A percentile compares a stretch with the other conserved stretches of the same genome.
Evolutionary conservation across 495 filamentous ascomycete species (phyloP).

Genomic region (Trichoderma virens): DNA sequence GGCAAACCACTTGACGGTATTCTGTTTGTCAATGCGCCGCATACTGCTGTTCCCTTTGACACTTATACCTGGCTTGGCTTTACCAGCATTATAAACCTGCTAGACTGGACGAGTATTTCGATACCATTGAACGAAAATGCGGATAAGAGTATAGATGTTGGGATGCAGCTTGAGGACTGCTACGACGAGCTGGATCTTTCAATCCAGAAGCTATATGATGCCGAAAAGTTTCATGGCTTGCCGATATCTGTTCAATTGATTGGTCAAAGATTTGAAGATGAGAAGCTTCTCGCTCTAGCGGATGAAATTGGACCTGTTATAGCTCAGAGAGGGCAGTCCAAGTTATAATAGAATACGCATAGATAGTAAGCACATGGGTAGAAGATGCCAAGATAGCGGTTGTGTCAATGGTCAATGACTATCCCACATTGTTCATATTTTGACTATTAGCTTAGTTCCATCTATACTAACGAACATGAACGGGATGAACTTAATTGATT

Average conservation of each 20-base stretch:
- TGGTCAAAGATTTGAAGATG: not conserved
- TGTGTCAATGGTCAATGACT: no score
- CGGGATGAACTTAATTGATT: no score
- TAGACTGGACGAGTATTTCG: not conserved
- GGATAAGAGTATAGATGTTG: not conserved
- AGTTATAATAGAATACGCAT: not conserved
- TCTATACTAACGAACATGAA: no score
- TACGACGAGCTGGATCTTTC: not conserved
- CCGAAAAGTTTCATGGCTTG: not conserved
- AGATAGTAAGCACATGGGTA: not conserved
- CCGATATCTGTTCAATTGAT: not conserved
- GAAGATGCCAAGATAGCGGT: no score
- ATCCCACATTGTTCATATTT: no score
- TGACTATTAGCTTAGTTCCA: no score
- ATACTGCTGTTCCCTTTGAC: not conserved
- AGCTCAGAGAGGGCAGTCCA: not conserved
- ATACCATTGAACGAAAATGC: not conserved
- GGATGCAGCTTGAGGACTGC: not conserved
- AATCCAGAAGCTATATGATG: not conserved
- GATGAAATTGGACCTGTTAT: not conserved
- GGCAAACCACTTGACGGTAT: not conserved
- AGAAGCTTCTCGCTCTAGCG: not conserved
- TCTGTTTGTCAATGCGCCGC: not conserved
- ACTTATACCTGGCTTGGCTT: not conserved
- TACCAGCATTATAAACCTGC: not conserved